Base-by-base conservation (phyloP, 2,329 filamentous ascomycete species). In the Fusarium succisae region DNA sequence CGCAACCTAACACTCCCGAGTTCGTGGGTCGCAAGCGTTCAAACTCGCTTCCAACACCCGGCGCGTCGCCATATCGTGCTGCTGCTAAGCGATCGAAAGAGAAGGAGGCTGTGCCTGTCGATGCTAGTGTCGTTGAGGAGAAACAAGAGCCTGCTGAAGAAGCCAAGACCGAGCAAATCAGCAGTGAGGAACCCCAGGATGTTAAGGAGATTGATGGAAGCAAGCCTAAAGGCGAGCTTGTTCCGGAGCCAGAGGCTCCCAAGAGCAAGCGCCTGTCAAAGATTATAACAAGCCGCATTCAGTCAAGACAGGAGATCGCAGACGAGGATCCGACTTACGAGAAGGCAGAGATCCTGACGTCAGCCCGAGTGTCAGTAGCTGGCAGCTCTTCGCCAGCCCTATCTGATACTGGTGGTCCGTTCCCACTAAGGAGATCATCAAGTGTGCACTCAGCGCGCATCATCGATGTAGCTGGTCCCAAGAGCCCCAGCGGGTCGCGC, bases 361-460 rank as follows among this genome's bases (percentile, higher is more conserved):
- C 88, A 0, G 86, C 88, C 8, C 84, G 89, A 41, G 83, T 91
- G 14, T 91, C 89, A 8, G 85, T 90, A 32, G 84, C 84, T 37
- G 87, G 87, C 39, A 85, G 85, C 72, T 84, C 84, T 38, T 88
- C 87, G 2, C 86, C 87, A 5, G 81, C 86, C 6, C 80, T 82
- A 5, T 87, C 87, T 1, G 88, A 90, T 13, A 81, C 82, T 45
- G 83, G 83, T 35, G 85, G 75, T 74, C 70, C 84, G 76, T 61
- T 79, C 83, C 66, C 82, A 66, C 70, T 83, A 77, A 71, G 83
- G 74, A 71, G 79, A 82, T 75, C 86, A 78, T 75, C 86, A 6
- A 90, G 88, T 73, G 83, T 89, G 24, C 86, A 86, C 69, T 90
- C 89, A 7, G 86, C 87, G 41, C 87, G 89, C n/a, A 82, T 91